Base-by-base conservation (phyloP, 768 basidiomycete genomes). In the Vararia minispora region DNA sequence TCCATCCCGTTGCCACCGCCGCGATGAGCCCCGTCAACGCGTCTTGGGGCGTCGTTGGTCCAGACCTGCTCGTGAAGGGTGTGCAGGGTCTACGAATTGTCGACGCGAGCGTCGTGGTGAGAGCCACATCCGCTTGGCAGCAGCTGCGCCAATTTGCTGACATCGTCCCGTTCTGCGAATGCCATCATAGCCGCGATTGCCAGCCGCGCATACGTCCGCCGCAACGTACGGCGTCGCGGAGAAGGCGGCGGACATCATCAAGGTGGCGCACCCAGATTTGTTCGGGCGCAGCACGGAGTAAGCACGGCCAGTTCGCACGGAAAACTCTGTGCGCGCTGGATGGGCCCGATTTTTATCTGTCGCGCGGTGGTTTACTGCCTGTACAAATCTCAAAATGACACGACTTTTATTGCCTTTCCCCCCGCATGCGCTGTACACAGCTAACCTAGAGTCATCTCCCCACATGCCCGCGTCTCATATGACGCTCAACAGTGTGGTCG, bases 41-140 rank as follows among this genome's bases (percentile, higher is more conserved):
- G 6, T 24, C 23, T 14, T 22, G 14, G 7, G 48, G 38, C 17
- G 48, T 49, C 8, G 38, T 47, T 8, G 33, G 41, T 39, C 46
- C 48, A 3, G 39, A 44, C 20, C 27, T 40, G n/a, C 22, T 12
- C 18, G 46, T 47, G 5, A 44, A 44, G 27, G 39, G 39, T 5
- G 39, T 41, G 2, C 24, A 22, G 22, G 46, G 46, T 16, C 31
- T 47, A 21, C 27, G 46, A 16, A 32, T 47, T 25, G 34, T 47
- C 22, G 46, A 47, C 27, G 37, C 39, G 9, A 34, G 30, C 17
- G 30, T 47, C 14, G 13, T 47, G 8, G 46, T 47, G 20, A 17
- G 43, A 18, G 22, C 5, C 17, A 11, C n/a, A 6, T 11, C n/a
- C 27, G 5, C 21, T 11, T 11, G 9, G n/a, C n/a, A n/a, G n/a